Evolutionary conservation across 2,329 filamentous ascomycete genomes (phyloP), one percentile per base, ranked within the genome.

Genomic region (Microsporum audouinii): DNA sequence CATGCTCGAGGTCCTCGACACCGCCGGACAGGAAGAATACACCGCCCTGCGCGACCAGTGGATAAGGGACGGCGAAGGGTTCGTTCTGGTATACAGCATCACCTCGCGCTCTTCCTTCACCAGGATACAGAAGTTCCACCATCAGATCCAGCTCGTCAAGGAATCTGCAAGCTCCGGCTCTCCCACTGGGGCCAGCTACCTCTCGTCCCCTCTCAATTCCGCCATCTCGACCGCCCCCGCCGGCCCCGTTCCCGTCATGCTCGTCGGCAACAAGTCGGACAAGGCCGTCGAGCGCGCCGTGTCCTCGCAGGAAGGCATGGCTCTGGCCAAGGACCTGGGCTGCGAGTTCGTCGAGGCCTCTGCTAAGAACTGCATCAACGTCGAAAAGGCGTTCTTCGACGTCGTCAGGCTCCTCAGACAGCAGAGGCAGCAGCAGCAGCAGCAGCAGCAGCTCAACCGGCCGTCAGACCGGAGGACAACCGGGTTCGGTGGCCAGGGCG

Each of bases 261-360:
- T 99, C 34, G 94, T 99, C 39, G 94, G 94, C 67, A 97, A 99
- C 81, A 99, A 99, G 79, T 95, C 90, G 77, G 94, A 99, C 76
- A 84, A 94, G 69, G 90, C 95, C 55, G 95, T 92, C 33, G 94
- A 97, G 77, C 85, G 94, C 66, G 92, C 96, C 71, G 94, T 97
- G 2, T 96, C 91, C 1, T 95, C 91, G 58, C 94, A 97, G 75
- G 94, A 99, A 77, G 94, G 94, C 14, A 88, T 90, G 67, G 91
- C 91, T 59, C 79, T 97, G 43, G 92, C 94, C 60, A 88, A 91
- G 69, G 90, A 96, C 70, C 80, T 99, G 43, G 90, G 90, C 65
- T 97, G 94, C 77, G 91, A 96, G 68, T 97, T 97, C 69, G 91
- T 96, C 68, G 92, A 97, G 75, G 91, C 92, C 1, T 96, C 91